Base-by-base conservation (phyloP, 495 filamentous ascomycete genomes). In the Penicillium salamii region DNA sequence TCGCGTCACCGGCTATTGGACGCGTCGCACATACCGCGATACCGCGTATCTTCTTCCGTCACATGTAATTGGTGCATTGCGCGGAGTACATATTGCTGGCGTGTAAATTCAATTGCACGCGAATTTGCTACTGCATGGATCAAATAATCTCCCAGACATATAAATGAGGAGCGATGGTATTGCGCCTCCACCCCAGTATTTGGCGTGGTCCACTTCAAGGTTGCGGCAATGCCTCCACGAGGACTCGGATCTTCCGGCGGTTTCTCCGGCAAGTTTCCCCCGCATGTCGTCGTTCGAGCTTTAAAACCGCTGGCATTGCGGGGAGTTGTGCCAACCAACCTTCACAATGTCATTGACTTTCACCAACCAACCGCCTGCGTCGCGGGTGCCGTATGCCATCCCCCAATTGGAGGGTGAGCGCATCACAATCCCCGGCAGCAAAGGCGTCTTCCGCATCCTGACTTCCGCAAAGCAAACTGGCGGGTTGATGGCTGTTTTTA, bases 381-480 rank as follows among this genome's bases (percentile, higher is more conserved):
- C 44, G 40, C 63, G 64, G 39, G 53, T 62, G 9, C 60, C 70
- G 1, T 76, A 76, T 48, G 67, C 70, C 7, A 67, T 74, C 21
- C 66, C 68, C 18, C 69, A 70, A 20, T 58, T 68, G 15, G 69
- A 71, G 42, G 72, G 72, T 15, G 72, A 76, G 48, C 61, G 72
- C 40, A 68, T 72, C 43, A 72, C 67, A 3, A 76, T 76, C 32
- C 71, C 72, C 5, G 69, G 68, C 11, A 72, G 68, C 40, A 73
- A 73, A 42, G 65, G 63, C 8, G 67, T 69, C 13, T 70, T 74
- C 49, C 69, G 70, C 34, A 68, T 78, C 24, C 58, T 78, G 26
- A 67, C 70, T 13, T 72, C 75, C 11, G 69, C 70, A 1, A 74
- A 74, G 43, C 67, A 76, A 46, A 76, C 72, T 19, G 59, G 63